Base-by-base conservation (phyloP, 768 basidiomycete species). In the Boletus coccyginus region DNA sequence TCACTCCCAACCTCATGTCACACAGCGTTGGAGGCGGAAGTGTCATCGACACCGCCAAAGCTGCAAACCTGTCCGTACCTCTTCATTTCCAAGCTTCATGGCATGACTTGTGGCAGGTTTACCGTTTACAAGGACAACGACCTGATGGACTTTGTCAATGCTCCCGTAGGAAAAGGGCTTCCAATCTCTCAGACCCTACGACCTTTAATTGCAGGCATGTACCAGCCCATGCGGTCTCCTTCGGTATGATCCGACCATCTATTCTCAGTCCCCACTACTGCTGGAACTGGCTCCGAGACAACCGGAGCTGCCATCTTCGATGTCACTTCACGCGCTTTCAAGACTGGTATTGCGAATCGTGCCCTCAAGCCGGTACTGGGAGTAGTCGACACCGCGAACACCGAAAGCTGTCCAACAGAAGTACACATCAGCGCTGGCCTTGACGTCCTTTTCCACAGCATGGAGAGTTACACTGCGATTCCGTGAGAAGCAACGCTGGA, bases 61-160 rank as follows among this genome's bases (percentile, higher is more conserved):
- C 94, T 8, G 94, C 96, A 33, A 98, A 98, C 73, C 65, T 98
- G 83, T 91, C 68, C 50, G 80, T 64, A 17, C 40, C 10, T 21
- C n/a, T 36, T n/a, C 39, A 13, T 32, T n/a, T 40, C 46, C 27
- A 21, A 6, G 5, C 0, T 16, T 3, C 46, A 9, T 46, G 16
- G n/a, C 52, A 51, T 60, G 41, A 68, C 53, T 42, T 14, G 21
- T 21, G 3, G 11, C 58, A 92, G 90, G 56, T 95, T 94, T 72
- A 81, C 90, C 0, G 91, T 92, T 12, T 98, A 98, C 78, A 88
- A 88, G 62, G 92, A 98, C 60, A 83, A 91, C 1, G 92, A 97
- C 66, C 76, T 98, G 11, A 89, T 94, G 76, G 96, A 98, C 70
- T 98, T 96, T 70, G 91, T 98, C 73, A 98, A 98, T 67, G 94